Conservation (phyloP, 2,329 filamentous ascomycete genomes). For the Rutstroemia sydowiana region DNA sequence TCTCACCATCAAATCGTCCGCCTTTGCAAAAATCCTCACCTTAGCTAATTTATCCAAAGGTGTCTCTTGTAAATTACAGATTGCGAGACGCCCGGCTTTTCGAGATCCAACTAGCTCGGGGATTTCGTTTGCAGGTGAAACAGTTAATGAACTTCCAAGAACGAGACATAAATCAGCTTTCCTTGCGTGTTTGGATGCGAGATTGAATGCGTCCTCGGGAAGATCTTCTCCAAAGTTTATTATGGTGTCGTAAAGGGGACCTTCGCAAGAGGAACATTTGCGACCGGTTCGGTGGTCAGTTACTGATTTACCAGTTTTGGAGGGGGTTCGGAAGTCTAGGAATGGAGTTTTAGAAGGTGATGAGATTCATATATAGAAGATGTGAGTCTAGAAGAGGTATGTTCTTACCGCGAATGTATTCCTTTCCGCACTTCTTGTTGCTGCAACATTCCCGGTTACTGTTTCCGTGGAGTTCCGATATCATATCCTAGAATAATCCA, state of each 20-base stretch:
- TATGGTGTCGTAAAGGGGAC: constrained; percentile 36
- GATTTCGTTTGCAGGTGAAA: no score
- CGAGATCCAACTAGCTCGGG: no score
- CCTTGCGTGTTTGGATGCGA: constrained; percentile 32
- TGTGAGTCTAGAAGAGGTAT: constrained; percentile 32
- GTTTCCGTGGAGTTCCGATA: constrained; percentile 42
- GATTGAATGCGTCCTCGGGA: constrained; percentile 27
- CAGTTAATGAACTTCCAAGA: constrained; percentile 40
- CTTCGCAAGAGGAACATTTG: constrained; percentile 36
- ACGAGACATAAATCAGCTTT: constrained; percentile 40
- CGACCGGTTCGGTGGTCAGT: constrained; percentile 41
- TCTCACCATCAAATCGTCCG: no score
- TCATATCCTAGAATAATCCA: constrained; percentile 26
- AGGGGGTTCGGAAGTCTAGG: constrained; percentile 16
- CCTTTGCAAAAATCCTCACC: no score
- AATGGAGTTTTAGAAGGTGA: no score
- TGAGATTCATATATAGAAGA: no score
- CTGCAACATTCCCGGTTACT: constrained; percentile 40
- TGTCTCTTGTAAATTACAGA: no score
- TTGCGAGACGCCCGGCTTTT: no score
- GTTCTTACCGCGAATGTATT: constrained; percentile 36
- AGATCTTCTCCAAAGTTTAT: constrained; percentile 39
- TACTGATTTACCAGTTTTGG: constrained; percentile 36
- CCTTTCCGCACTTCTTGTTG: constrained; percentile 38
- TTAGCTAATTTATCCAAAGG: no score